These are phyloP conservation scores for Wickerhamomyces canadensis DNA, from an alignment of 805 yeast genomes.

Conservation along the genomic window DNA sequence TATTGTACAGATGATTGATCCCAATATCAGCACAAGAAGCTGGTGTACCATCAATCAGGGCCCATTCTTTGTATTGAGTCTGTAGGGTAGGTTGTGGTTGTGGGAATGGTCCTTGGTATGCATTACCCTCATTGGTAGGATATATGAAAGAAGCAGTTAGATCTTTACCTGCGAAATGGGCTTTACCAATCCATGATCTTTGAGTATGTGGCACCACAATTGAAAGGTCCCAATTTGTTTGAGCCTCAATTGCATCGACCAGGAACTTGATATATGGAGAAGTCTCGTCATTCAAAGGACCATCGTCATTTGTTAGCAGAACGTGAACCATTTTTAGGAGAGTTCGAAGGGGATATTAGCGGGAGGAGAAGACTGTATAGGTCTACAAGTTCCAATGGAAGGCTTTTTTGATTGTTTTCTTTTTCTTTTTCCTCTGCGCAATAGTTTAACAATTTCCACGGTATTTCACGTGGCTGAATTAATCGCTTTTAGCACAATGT, in stretches of 20 bases:
- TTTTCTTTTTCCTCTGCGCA: no score
- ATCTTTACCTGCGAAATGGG: conserved; percentile 80
- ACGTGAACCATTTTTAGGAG: conserved; percentile 7
- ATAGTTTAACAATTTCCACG: no score
- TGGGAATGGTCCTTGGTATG: conserved; percentile 64
- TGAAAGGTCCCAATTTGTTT: conserved; percentile 80
- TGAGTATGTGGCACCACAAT: conserved; percentile 80
- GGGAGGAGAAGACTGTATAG: no score
- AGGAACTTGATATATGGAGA: conserved; percentile 85
- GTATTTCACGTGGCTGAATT: no score
- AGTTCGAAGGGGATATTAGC: no score
- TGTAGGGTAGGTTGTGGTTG: conserved; percentile 38
- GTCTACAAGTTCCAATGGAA: no score
- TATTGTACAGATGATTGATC: conserved; percentile 56
- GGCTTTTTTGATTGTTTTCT: no score
- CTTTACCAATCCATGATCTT: conserved; percentile 96
- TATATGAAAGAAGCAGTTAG: conserved; percentile 61
- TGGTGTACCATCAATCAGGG: conserved; percentile 86
- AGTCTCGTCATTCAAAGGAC: conserved; percentile 73
- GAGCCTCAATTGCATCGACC: conserved; percentile 56
- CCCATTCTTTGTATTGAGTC: conserved; percentile 66
- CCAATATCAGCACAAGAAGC: conserved; percentile 95
- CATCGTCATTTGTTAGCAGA: conserved; percentile 84
- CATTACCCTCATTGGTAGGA: conserved; percentile 45
- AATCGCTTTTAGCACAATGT: no score